Percentiles rank a stretch among this genome's conserved stretches.
phyloP scores from a whole-genome alignment of 129 eudicot genomes.

The Silybum marianum region DNA sequence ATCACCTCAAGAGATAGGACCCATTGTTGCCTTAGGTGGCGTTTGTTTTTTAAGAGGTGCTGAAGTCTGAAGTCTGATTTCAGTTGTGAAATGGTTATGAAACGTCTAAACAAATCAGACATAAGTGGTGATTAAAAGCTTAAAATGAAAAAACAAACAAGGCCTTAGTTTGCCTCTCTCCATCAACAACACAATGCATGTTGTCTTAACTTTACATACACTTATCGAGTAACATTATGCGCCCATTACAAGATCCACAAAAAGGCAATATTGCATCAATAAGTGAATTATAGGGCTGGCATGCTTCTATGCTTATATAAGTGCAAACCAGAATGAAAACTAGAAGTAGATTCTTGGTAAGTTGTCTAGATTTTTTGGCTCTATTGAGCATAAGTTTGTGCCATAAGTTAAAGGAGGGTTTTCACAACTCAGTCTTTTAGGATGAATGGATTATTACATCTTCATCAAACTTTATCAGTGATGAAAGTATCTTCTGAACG shows the following conservation, averaged over 20 bases:
- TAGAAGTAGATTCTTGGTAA: not conserved
- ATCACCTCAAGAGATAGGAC: not conserved
- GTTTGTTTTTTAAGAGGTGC: no score
- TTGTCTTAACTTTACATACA: not conserved
- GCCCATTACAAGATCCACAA: not conserved
- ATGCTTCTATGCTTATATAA: not conserved
- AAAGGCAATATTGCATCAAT: not conserved
- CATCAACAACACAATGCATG: not conserved
- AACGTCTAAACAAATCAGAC: no score
- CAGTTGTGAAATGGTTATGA: no score
- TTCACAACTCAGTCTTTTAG: not conserved
- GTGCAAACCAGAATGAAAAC: not conserved
- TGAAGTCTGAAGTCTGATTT: no score
- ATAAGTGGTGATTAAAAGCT: no score
- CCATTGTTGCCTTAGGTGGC: not conserved
- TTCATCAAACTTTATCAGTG: not conserved
- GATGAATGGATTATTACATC: not conserved
- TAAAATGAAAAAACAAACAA: no score
- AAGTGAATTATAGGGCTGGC: not conserved
- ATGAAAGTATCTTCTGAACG: not conserved
- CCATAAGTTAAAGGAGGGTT: not conserved
- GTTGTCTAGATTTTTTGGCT: not conserved
- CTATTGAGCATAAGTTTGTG: conserved; percentile 2
- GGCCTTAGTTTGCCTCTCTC: not conserved
- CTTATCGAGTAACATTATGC: not conserved